Conservation (phyloP, 176 grass and related monocot genomes). For the Musa acuminata region DNA sequence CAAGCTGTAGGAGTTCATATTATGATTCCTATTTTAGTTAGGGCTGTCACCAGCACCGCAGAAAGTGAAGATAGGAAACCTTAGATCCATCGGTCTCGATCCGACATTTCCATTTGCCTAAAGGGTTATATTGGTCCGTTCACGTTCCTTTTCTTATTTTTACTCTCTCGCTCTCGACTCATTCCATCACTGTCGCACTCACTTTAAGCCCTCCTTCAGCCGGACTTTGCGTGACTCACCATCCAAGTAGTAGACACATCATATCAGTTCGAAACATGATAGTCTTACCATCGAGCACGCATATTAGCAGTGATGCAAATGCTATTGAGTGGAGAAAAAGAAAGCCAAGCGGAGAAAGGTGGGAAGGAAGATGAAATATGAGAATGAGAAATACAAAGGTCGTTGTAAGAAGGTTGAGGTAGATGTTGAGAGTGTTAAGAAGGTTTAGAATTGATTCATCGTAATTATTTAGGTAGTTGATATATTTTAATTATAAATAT, state of each 20-base stretch:
- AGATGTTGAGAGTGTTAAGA: constrained; percentile 30
- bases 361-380: too few relatives aligned
- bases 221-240: not conserved
- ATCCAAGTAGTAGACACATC: not conserved
- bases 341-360: constrained; percentile 16
- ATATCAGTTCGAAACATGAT: not conserved
- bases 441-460: too few relatives aligned
- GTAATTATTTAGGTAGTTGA: too few relatives aligned
- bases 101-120: not conserved
- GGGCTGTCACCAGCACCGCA: not conserved
- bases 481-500: too few relatives aligned
- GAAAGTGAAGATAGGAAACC: not conserved
- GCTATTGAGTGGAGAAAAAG: not conserved
- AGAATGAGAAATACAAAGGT: too few relatives aligned
- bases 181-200: not conserved
- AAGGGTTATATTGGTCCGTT: not conserved
- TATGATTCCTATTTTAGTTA: not conserved
- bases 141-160: not conserved
- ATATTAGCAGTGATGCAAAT: not conserved
- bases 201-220: not conserved
- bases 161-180: not conserved
- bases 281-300: not conserved
- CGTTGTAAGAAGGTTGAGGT: too few relatives aligned
- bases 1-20: not conserved
- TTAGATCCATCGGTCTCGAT: constrained; percentile 4